Conservation (phyloP, 2,329 filamentous ascomycete genomes). For the Phialophora chinensis region DNA sequence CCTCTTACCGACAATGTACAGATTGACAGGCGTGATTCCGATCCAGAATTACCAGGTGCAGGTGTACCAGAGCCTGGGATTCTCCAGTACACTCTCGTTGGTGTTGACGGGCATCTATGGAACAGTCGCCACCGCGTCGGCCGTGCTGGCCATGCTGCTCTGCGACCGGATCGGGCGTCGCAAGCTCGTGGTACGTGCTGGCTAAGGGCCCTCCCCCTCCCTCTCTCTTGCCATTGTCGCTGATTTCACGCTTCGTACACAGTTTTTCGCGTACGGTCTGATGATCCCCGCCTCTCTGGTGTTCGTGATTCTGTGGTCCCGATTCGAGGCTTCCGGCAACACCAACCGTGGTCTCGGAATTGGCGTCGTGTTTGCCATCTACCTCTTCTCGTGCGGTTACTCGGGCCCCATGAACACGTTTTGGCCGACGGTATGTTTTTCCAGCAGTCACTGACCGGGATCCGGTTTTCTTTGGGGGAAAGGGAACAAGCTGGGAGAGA, state of each 20-base stretch:
- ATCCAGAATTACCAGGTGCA: constrained; percentile 87
- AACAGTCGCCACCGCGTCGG: constrained; percentile 89
- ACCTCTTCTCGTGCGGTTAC: constrained; percentile 16
- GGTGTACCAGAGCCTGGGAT: constrained; percentile 67
- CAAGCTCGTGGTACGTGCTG: constrained; percentile 60
- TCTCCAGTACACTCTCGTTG: constrained; percentile 49
- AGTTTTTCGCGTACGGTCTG: constrained; percentile 19
- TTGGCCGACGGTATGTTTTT: constrained; percentile 17
- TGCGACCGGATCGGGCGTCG: constrained; percentile 64
- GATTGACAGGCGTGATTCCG: constrained; percentile 71
- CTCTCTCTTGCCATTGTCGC: no score
- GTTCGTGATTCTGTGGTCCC: constrained; percentile 12
- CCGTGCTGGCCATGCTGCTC: constrained; percentile 57
- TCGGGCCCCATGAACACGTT: constrained; percentile 23
- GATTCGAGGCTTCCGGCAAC: constrained; percentile 17
- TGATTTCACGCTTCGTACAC: constrained; percentile 45
- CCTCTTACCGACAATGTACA: background rate
- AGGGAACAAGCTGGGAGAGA: no score
- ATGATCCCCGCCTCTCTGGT: constrained; percentile 13
- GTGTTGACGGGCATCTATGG: constrained; percentile 85
- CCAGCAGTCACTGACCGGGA: no score
- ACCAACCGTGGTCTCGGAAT: constrained; percentile 13
- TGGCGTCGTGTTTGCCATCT: constrained; percentile 21
- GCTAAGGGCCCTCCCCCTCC: constrained; percentile 47
- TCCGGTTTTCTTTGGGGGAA: no score